These are phyloP conservation scores for Colletotrichum sansevieriae DNA, from an alignment of 2,329 filamentous ascomycete genomes.

Conservation along the genomic window DNA sequence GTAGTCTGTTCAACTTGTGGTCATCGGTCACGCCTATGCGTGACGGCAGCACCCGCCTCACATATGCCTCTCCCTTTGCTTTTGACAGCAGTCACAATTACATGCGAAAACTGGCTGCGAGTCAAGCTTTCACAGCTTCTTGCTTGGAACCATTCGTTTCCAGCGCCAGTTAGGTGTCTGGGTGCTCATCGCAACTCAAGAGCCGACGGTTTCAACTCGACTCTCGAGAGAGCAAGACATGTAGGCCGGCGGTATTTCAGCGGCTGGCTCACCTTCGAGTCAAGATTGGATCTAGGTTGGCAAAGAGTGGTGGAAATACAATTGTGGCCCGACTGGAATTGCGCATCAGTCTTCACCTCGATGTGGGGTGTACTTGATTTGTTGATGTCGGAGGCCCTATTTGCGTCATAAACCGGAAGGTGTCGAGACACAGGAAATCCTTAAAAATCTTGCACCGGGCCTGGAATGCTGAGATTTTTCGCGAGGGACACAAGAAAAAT, in stretches of 20 bases:
- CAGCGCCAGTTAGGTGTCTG: conserved; percentile 78
- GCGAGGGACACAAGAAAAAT: too few relatives aligned
- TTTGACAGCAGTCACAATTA: too few relatives aligned
- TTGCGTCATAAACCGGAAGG: too few relatives aligned
- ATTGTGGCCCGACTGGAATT: conserved; percentile 54
- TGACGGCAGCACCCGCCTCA: conserved; percentile 78
- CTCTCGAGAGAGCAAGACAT: too few relatives aligned
- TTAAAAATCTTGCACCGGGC: too few relatives aligned
- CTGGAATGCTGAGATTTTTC: too few relatives aligned
- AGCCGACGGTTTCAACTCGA: conserved; percentile 70
- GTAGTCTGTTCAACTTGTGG: conserved; percentile 67
- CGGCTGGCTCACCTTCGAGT: conserved; percentile 56
- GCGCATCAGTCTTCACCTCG: too few relatives aligned
- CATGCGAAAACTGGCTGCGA: too few relatives aligned
- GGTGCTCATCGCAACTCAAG: conserved; percentile 81
- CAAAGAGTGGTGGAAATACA: conserved; percentile 59
- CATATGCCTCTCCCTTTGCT: conserved; percentile 75
- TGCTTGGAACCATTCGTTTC: conserved; percentile 74
- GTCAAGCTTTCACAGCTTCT: conserved; percentile 75
- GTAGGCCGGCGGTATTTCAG: conserved; percentile 43
- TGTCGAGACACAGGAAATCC: too few relatives aligned
- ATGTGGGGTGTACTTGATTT: too few relatives aligned
- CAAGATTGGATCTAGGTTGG: conserved; percentile 56
- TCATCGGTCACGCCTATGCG: conserved; percentile 79
- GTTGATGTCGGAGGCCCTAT: neutral